A percentile compares a stretch with the other conserved stretches of the same genome.
Evolutionary conservation across 2,329 filamentous ascomycete genomes (phyloP).

Genomic region (Alternaria postmessia): DNA sequence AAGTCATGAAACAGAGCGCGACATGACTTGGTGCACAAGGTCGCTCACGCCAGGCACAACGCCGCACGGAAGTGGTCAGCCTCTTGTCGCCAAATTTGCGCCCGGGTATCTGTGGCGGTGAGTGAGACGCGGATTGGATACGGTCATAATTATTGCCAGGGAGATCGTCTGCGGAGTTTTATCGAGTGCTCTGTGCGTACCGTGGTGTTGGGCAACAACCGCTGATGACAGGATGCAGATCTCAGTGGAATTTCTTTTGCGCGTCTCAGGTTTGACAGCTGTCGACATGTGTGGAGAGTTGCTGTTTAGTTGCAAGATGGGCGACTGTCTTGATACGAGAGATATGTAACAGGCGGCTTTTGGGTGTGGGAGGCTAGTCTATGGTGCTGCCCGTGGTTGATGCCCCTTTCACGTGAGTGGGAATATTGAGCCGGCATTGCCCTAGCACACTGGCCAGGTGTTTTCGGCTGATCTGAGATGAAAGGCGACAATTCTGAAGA

Average conservation of each 20-base stretch:
- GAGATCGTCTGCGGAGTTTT: slow-evolving; percentile 33
- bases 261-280: slow-evolving; percentile 16
- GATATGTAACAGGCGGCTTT: slow-evolving; percentile 29
- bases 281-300: slow-evolving; percentile 1
- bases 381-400: slow-evolving; percentile 13
- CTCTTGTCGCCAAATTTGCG: slow-evolving; percentile 14
- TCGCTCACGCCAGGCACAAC: neutral
- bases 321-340: slow-evolving; percentile 28
- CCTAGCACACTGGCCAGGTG: slow-evolving; percentile 28
- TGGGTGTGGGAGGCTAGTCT: slow-evolving; percentile 22
- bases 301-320: slow-evolving; percentile 1
- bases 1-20: slow-evolving; percentile 19
- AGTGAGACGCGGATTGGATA: slow-evolving; percentile 26
- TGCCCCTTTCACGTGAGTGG: slow-evolving; percentile 45
- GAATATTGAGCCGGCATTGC: slow-evolving; percentile 31
- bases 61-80: slow-evolving; percentile 9
- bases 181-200: slow-evolving; percentile 32
- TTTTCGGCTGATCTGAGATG: slow-evolving; percentile 45
- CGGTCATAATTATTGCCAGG: slow-evolving; percentile 28
- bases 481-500: slow-evolving; percentile 24
- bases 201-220: slow-evolving; percentile 17
- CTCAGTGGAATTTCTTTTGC: slow-evolving; percentile 13
- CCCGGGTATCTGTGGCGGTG: slow-evolving; percentile 30
- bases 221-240: slow-evolving; percentile 29
- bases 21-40: slow-evolving; percentile 14